Evolutionary conservation across 2,329 filamentous ascomycete genomes (phyloP).

Genomic region (Beauveria sp.): DNA sequence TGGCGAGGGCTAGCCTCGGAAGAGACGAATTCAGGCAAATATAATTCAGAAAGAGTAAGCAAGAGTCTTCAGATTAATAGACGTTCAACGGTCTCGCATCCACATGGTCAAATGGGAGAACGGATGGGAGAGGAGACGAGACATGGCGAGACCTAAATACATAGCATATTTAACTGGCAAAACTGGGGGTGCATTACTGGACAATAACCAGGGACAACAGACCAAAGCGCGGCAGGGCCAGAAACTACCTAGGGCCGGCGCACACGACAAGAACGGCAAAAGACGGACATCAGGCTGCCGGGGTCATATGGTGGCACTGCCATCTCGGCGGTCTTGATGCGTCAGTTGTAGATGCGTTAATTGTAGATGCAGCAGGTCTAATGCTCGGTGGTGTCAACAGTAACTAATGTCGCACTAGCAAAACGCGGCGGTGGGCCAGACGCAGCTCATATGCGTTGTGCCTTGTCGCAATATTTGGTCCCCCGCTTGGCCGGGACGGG

Average conservation of each 20-base stretch:
- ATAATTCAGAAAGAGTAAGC: neutral
- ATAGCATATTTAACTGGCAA: neutral
- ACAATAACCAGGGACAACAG: neutral
- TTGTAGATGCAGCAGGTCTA: neutral
- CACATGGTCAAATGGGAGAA: neutral
- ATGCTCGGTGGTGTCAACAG: neutral
- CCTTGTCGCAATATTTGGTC: neutral
- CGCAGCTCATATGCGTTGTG: neutral
- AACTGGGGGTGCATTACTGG: neutral
- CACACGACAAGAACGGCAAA: neutral
- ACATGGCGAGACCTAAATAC: neutral
- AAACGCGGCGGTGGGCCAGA: neutral
- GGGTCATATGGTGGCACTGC: neutral
- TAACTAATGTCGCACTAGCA: neutral
- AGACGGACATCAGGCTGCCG: neutral
- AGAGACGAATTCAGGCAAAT: neutral
- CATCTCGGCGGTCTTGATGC: slow-evolving; percentile 2
- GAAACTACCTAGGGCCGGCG: neutral
- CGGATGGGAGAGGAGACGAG: neutral
- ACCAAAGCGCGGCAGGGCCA: neutral
- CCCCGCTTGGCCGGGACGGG: neutral
- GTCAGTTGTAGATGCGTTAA: neutral
- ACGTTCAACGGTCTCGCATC: neutral
- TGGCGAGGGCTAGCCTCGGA: neutral
- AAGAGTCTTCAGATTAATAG: neutral